A percentile compares a stretch with the other conserved stretches of the same genome.
phyloP scores from a whole-genome alignment of 768 basidiomycete genomes.

The Amanita rubescens region DNA sequence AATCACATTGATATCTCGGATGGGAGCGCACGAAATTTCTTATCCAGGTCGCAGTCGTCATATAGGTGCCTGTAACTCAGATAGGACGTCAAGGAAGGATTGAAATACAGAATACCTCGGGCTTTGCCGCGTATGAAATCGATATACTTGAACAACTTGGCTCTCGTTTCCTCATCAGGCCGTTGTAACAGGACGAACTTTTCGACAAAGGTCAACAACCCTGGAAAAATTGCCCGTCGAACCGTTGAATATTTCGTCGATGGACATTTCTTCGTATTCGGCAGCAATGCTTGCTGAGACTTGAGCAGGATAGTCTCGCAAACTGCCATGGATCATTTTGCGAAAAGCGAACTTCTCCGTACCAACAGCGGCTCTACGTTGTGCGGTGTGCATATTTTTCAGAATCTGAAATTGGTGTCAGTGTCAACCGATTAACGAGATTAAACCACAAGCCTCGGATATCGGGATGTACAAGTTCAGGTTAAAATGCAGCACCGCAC shows the following conservation, averaged over 20 bases:
- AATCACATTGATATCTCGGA: slow-evolving; percentile 7
- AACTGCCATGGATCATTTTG: neutral
- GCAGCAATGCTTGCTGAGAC: neutral
- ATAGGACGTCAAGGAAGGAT: neutral
- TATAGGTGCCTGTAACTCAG: slow-evolving; percentile 1
- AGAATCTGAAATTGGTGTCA: neutral
- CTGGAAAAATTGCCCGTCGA: neutral
- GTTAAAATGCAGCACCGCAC: slow-evolving; percentile 9
- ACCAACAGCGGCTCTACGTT: slow-evolving; percentile 2
- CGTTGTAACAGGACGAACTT: neutral
- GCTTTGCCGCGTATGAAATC: slow-evolving; percentile 3
- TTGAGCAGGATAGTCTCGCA: neutral
- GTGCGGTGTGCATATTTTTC: slow-evolving; percentile 3
- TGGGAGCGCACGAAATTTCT: slow-evolving; percentile 8
- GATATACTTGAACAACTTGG: neutral
- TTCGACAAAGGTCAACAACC: slow-evolving; percentile 4
- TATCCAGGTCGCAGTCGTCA: slow-evolving; percentile 10
- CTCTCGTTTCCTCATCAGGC: neutral
- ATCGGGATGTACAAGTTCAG: slow-evolving; percentile 9
- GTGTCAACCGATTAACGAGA: neutral
- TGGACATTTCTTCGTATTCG: slow-evolving; percentile 6
- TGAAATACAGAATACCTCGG: neutral
- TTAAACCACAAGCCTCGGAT: slow-evolving; percentile 3
- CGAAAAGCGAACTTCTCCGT: slow-evolving; percentile 5
- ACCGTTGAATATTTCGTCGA: slow-evolving; percentile 10